A percentile compares a stretch with the other conserved stretches of the same genome.
Evolutionary conservation across 768 basidiomycete species (phyloP).

Genomic region (Pulveroboletus frians): DNA sequence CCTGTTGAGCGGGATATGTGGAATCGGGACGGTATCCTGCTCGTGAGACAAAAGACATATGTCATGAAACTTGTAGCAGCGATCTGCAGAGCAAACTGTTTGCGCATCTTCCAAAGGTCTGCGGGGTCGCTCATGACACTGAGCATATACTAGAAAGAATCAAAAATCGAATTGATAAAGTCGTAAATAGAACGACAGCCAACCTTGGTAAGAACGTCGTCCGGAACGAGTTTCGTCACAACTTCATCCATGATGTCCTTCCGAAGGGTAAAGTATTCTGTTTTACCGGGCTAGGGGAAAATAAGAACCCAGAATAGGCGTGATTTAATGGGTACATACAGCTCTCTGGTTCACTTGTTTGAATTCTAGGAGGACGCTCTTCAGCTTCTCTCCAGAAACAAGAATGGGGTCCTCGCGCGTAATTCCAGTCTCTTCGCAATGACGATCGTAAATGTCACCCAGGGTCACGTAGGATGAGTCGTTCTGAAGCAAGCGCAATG

Average conservation of each 20-base stretch:
- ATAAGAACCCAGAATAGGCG: background rate
- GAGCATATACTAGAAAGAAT: constrained; percentile 71
- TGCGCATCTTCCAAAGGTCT: constrained; percentile 94
- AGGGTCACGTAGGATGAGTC: constrained; percentile 89
- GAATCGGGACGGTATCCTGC: constrained; percentile 80
- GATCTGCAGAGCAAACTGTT: constrained; percentile 89
- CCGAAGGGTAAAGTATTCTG: constrained; percentile 64
- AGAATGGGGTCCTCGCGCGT: constrained; percentile 85
- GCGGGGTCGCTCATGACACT: constrained; percentile 76
- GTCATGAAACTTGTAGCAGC: constrained; percentile 91
- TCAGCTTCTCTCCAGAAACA: constrained; percentile 79
- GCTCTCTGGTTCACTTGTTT: constrained; percentile 42
- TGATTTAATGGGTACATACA: constrained; percentile 21
- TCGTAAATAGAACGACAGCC: constrained; percentile 6
- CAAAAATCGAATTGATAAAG: background rate
- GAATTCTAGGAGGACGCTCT: constrained; percentile 59
- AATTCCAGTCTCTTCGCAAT: constrained; percentile 71
- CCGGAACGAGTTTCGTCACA: constrained; percentile 80
- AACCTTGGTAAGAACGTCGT: constrained; percentile 81
- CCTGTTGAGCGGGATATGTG: constrained; percentile 88
- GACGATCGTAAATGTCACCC: constrained; percentile 91
- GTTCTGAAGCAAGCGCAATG: constrained; percentile 80
- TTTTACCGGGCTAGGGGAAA: constrained; percentile 46
- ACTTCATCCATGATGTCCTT: constrained; percentile 90
- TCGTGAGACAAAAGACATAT: constrained; percentile 77